Percentiles rank a stretch among this genome's conserved stretches.
Conservation (phyloP, 2,329 filamentous ascomycete genomes). For the Penicillium carneum region DNA sequence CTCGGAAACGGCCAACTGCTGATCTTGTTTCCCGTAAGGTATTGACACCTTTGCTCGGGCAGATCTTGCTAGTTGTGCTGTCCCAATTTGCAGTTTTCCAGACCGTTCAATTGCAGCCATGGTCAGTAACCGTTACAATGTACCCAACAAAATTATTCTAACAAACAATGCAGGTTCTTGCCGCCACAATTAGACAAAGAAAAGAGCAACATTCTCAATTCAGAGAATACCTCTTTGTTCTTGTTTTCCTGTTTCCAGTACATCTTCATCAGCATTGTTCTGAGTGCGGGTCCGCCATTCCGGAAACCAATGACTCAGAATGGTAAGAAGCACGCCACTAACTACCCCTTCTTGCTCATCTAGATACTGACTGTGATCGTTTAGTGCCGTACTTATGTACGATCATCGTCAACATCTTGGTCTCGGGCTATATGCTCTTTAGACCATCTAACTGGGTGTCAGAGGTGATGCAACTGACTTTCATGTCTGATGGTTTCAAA, state of each 20-base stretch:
- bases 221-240: conserved; percentile 91
- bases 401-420: conserved; percentile 69
- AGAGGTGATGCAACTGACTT: conserved; percentile 83
- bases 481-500: conserved; percentile 75
- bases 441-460: conserved; percentile 73
- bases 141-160: conserved; percentile 15
- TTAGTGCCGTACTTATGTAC: conserved; percentile 83
- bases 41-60: conserved; percentile 83
- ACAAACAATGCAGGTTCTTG: conserved; percentile 66
- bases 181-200: conserved; percentile 79
- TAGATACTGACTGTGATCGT: conserved; percentile 31
- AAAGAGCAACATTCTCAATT: conserved; percentile 86
- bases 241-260: conserved; percentile 93
- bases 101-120: conserved; percentile 77
- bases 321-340: conserved; percentile 60
- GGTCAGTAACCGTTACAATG: conserved; percentile 59
- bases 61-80: conserved; percentile 80
- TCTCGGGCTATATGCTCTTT: conserved; percentile 82
- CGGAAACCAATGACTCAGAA: conserved; percentile 81
- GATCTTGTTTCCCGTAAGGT: conserved; percentile 93
- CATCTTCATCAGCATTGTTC: conserved; percentile 84
- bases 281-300: conserved; percentile 92
- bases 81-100: conserved; percentile 78
- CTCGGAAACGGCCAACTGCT: conserved; percentile 85
- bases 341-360: conserved; percentile 12